Percentiles rank a stretch among this genome's conserved stretches.
Evolutionary conservation across 208 protist species (phyloP).

Genomic region (Polymyxa betae): DNA sequence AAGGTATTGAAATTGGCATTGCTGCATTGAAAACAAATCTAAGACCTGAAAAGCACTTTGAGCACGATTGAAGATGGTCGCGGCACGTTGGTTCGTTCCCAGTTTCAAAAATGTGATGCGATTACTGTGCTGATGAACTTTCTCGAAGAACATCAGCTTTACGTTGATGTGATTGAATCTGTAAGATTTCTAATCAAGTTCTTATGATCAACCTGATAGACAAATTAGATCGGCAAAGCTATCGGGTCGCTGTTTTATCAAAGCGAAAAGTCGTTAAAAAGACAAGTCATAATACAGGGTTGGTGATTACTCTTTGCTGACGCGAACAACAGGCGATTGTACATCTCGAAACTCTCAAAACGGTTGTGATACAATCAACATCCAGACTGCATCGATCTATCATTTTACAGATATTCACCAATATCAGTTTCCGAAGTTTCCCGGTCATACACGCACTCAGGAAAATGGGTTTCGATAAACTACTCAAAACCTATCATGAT

Average conservation of each 20-base stretch:
- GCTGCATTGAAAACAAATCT: neutral
- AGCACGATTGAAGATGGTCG: neutral
- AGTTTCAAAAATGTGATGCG: neutral
- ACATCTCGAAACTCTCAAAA: neutral
- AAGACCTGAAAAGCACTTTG: neutral
- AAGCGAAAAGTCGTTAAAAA: neutral
- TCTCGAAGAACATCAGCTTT: neutral
- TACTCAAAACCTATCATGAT: neutral
- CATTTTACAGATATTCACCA: slow-evolving; percentile 13
- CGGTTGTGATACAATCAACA: neutral
- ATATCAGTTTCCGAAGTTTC: slow-evolving; percentile 17
- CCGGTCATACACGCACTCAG: slow-evolving; percentile 4
- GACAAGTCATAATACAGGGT: neutral
- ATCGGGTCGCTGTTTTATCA: neutral
- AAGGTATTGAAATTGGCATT: neutral
- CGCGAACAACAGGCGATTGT: neutral
- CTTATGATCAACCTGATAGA: neutral
- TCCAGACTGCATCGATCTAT: neutral
- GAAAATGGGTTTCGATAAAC: slow-evolving; percentile 26
- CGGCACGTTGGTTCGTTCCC: neutral
- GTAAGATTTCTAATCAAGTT: neutral
- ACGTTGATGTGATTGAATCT: neutral
- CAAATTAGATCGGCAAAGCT: slow-evolving; percentile 1
- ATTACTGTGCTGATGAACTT: slow-evolving; percentile 2
- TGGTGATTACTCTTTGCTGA: neutral